Conservation (phyloP, 1,284 basidiomycete species). For the Singerocomus inundabilis region DNA sequence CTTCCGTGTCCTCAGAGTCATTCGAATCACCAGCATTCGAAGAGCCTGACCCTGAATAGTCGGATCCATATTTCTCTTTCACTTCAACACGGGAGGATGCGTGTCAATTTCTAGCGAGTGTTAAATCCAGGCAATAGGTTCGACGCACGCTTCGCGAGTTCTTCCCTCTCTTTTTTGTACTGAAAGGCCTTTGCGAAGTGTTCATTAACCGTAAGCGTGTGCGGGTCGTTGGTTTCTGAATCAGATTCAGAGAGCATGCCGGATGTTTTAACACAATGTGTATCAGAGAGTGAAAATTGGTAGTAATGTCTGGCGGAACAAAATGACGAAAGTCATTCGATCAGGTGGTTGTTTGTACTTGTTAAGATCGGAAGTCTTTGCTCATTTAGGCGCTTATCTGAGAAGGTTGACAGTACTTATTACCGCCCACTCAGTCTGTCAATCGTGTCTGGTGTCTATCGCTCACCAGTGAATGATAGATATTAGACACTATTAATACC, state of each 20-base stretch:
- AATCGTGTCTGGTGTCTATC: too few relatives aligned
- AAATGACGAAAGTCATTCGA: neutral
- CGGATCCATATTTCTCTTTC: conserved; percentile 84
- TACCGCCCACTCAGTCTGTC: too few relatives aligned
- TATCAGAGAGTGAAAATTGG: neutral
- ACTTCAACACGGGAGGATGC: conserved; percentile 43
- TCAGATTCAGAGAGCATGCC: conserved; percentile 48
- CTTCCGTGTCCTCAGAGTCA: conserved; percentile 79
- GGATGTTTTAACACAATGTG: neutral
- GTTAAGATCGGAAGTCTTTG: conserved; percentile 19
- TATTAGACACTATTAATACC: too few relatives aligned
- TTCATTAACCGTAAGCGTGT: conserved; percentile 73
- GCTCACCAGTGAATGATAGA: too few relatives aligned
- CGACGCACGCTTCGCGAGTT: conserved; percentile 69
- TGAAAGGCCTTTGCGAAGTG: conserved; percentile 83
- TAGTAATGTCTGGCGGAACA: neutral
- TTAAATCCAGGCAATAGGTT: neutral
- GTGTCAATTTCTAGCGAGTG: conserved; percentile 4
- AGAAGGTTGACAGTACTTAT: too few relatives aligned
- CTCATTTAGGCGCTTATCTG: too few relatives aligned
- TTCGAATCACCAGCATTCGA: conserved; percentile 67
- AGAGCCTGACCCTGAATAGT: conserved; percentile 58
- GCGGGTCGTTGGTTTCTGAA: conserved; percentile 42
- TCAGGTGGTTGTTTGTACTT: conserved; percentile 19
- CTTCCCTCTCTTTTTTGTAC: conserved; percentile 79